Evolutionary conservation across 441 rosid genomes (phyloP).

Genomic region (Erysimum cheiri): DNA sequence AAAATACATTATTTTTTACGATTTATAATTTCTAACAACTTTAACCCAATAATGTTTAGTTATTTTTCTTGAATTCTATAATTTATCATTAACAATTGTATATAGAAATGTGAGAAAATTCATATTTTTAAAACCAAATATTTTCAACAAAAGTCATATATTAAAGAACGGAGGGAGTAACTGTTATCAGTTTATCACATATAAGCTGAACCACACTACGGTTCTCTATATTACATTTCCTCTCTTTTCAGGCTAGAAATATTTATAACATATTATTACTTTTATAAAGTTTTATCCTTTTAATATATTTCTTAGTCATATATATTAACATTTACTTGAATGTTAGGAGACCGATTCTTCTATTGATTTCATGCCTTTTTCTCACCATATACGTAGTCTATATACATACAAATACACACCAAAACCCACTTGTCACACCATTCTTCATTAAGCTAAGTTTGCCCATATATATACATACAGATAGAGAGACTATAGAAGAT

Average conservation of each 20-base stretch:
- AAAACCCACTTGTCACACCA: conserved; percentile 36
- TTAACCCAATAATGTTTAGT: no score
- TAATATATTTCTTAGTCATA: conserved; percentile 12
- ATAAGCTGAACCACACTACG: conserved; percentile 12
- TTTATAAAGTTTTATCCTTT: conserved; percentile 7
- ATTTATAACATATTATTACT: conserved; percentile 20
- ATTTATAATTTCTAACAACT: no score
- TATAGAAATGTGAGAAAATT: no score
- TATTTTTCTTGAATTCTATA: no score
- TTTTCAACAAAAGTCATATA: no score
- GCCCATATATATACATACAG: conserved; percentile 25
- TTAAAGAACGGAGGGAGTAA: not conserved
- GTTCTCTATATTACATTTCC: not conserved
- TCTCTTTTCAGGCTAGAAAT: not conserved
- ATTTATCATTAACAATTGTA: no score
- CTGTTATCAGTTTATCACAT: not conserved
- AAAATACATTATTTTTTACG: no score
- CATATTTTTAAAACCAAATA: no score
- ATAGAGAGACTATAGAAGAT: conserved; percentile 25
- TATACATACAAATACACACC: conserved; percentile 18
- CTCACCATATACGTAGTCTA: conserved; percentile 16
- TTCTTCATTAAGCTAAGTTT: not conserved
- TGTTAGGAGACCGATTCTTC: conserved; percentile 33
- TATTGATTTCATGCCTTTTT: conserved; percentile 28
- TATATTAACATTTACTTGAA: conserved; percentile 22